Evolutionary conservation across 78 protist species (phyloP), one percentile per base, ranked within the genome.

Genomic region (Reticulomyxa filosa): DNA sequence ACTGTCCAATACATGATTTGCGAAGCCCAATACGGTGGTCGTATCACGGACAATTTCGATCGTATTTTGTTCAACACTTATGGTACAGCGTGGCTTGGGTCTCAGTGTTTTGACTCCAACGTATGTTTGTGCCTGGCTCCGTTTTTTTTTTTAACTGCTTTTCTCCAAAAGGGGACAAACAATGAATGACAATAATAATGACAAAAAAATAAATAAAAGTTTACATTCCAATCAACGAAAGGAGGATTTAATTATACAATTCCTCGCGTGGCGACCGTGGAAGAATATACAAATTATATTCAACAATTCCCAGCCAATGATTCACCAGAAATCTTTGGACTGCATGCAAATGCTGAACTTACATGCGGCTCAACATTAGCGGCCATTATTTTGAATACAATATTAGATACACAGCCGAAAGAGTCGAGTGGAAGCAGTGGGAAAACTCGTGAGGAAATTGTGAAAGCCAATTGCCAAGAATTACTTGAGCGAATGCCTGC

Each of bases 11-110:
- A 84, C 75, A 79, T 84, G 86, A 34, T 88, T n/a, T 38, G 77
- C 38, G 90, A 88, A 51, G 81, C 80, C 29, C 81, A 77, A 51
- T 88, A 88, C 74, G 94, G 94, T 1, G 94, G 94, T 5, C 69
- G 83, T n/a, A 79, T 88, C 70, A 82, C 90, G 6, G 90, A 84
- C 62, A 80, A 81, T 53, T 64, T 17, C 37, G 94, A 88, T 59
- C 65, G 75, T 27, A 42, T 62, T 7, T 71, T 79, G 36, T 64
- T 81, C 53, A 73, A 56, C 53, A 67, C 85, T 3, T 74, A 42
- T 57, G 80, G 82, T 2, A 38, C 59, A 35, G 0, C 4, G 48
- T 76, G 67, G 63, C 65, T n/a, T n/a, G n/a, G n/a, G n/a, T n/a
- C n/a, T n/a, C n/a, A n/a, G n/a, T n/a, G n/a, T n/a, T n/a, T 57